Base-by-base conservation (phyloP, 225 moss, liverwort and hornwort genomes). In the Thuidium tamariscinum region DNA sequence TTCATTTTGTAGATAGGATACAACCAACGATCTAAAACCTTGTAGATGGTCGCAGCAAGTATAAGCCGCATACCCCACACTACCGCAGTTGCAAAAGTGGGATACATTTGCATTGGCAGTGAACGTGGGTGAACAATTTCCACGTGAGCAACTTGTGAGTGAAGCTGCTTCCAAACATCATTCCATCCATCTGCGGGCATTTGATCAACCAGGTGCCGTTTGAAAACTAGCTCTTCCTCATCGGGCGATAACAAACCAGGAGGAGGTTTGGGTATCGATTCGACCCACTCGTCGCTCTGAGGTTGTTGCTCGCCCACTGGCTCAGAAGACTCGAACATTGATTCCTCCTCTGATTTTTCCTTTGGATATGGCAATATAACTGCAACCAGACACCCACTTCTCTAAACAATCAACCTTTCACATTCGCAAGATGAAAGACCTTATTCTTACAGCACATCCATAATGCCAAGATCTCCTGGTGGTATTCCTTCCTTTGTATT, bases 111-210 rank as follows among this genome's bases (percentile, higher is more conserved):
- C 84, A 86, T 91, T 59, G 94, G 89, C 80, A 97, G 62, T 46
- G 96, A 93, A 75, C 92, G 91, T 42, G 97, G 96, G 79, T 99
- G 96, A 54, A 92, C 93, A 76, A 99, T 86, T 91, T 99, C 96
- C 79, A 99, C 94, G 85, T 96, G 94, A 66, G 94, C 75, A 63
- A 99, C 83, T 90, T 97, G 97, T 68, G 88, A 79, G 87, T 99
- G 99, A 32, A 99, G 93, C 86, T 96, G 91, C 84, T 94, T 94
- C 99, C 99, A 99, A 65, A 96, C 86, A 49, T 99, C 97, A 85
- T 94, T 94, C 99, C 97, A 99, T 57, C 96, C 97, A 95, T 99
- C 97, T 71, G 97, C 95, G 48, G 99, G 99, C 99, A 99, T 93
- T 85, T 95, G 92, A 37, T 93, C 93, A 56, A 99, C 95, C 79